Percentiles rank a stretch among this genome's conserved stretches.
Evolutionary conservation across 441 rosid genomes (phyloP).

Genomic region (Euphorbia celastroides): DNA sequence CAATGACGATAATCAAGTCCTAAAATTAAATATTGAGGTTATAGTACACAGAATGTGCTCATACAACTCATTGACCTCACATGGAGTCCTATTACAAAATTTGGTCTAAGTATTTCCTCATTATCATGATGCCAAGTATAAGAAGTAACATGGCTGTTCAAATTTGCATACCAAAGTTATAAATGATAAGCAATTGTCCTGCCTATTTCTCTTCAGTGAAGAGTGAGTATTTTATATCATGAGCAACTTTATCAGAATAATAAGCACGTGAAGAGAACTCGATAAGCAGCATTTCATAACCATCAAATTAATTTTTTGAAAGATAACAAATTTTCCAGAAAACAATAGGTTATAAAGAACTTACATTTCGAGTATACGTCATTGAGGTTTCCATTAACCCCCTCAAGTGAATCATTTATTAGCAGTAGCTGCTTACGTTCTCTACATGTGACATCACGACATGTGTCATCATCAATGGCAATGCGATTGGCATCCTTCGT

Average conservation of each 20-base stretch:
- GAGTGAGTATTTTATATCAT: neutral
- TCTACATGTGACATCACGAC: conserved; percentile 81
- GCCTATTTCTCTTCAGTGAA: neutral
- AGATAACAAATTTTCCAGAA: neutral
- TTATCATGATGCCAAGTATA: neutral
- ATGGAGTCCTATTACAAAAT: neutral
- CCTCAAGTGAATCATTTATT: conserved; percentile 85
- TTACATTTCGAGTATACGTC: conserved; percentile 88
- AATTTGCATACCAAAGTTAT: neutral
- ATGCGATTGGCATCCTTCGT: conserved; percentile 84
- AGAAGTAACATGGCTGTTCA: neutral
- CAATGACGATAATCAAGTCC: neutral
- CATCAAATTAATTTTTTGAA: neutral
- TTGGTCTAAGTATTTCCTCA: neutral
- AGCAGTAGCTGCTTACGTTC: conserved; percentile 87
- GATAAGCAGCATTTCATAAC: neutral
- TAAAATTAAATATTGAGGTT: neutral
- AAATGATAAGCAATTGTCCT: neutral
- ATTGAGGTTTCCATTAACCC: conserved; percentile 82
- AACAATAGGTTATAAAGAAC: conserved; percentile 18
- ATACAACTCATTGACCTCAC: neutral
- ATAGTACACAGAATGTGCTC: neutral
- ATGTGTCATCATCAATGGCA: conserved; percentile 79
- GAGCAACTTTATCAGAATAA: neutral
- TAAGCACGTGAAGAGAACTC: neutral